Conservation (phyloP, 331 rosid species). For the Malus hybrid region DNA sequence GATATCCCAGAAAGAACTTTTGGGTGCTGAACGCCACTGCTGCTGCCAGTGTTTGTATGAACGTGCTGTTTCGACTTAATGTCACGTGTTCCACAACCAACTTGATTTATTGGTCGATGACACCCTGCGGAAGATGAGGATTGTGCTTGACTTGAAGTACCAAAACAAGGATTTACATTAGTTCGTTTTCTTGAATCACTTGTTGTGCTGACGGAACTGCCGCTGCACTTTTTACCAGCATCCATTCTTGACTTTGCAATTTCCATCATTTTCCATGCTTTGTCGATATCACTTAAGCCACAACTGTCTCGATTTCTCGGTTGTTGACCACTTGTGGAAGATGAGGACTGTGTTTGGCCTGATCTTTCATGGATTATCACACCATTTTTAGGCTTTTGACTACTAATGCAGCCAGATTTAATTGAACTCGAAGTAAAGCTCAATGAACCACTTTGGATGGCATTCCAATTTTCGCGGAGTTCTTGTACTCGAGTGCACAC, state of each 20-base stretch:
- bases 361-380: slow-evolving; percentile 18
- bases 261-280: slow-evolving; percentile 83
- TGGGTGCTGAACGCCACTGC: slow-evolving; percentile 18
- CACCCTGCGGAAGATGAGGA: slow-evolving; percentile 23
- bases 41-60: slow-evolving; percentile 18
- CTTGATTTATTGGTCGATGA: slow-evolving; percentile 18
- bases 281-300: slow-evolving; percentile 31
- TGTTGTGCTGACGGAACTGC: background rate
- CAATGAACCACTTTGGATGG: slow-evolving; percentile 52
- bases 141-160: slow-evolving; percentile 20
- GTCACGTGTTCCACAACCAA: slow-evolving; percentile 21
- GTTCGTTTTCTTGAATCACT: background rate
- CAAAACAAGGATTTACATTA: background rate
- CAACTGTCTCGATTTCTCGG: slow-evolving; percentile 1
- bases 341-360: slow-evolving; percentile 14
- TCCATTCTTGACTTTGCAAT: slow-evolving; percentile 35
- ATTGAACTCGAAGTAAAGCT: slow-evolving; percentile 35
- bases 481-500: slow-evolving; percentile 37
- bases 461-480: slow-evolving; percentile 68
- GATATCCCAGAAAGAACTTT: slow-evolving; percentile 22
- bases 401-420: slow-evolving; percentile 19
- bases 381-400: slow-evolving; percentile 19
- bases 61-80: slow-evolving; percentile 24
- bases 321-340: slow-evolving; percentile 33
- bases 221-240: slow-evolving; percentile 18